These are phyloP conservation scores for Artemisia tridentata DNA, from an alignment of 129 eudicot species.

Conservation along the genomic window DNA sequence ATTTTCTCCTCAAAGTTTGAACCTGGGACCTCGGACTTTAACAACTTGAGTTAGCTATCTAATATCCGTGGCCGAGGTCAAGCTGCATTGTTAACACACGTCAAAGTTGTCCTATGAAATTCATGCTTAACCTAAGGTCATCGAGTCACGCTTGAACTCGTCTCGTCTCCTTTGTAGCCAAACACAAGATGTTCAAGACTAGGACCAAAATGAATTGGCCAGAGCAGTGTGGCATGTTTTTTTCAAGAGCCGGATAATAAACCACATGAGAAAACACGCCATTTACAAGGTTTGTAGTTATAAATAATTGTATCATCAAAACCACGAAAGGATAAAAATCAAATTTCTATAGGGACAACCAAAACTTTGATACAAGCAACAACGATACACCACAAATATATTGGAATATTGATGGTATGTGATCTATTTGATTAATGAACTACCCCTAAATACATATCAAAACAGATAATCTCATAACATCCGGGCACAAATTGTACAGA, in stretches of 20 bases:
- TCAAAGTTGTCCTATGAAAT: too few relatives aligned
- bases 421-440: slow-evolving; percentile 15
- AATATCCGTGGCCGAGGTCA: too few relatives aligned
- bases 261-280: not conserved
- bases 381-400: slow-evolving; percentile 2
- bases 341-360: not conserved
- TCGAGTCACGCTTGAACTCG: too few relatives aligned
- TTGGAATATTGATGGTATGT: not conserved
- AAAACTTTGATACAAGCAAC: slow-evolving; percentile 22
- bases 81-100: too few relatives aligned
- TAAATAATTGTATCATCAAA: not conserved
- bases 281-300: not conserved
- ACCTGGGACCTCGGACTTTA: too few relatives aligned
- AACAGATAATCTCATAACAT: slow-evolving; percentile 18
- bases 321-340: not conserved
- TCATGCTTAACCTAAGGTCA: too few relatives aligned
- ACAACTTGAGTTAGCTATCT: too few relatives aligned
- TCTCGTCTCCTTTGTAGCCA: too few relatives aligned
- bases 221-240: not conserved
- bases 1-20: too few relatives aligned
- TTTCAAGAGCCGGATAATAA: not conserved
- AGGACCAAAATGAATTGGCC: not conserved
- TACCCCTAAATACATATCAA: slow-evolving; percentile 24
- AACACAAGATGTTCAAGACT: too few relatives aligned
- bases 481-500: slow-evolving; percentile 17